Conservation (phyloP, 768 basidiomycete genomes). For the Suillus ampliporus region DNA sequence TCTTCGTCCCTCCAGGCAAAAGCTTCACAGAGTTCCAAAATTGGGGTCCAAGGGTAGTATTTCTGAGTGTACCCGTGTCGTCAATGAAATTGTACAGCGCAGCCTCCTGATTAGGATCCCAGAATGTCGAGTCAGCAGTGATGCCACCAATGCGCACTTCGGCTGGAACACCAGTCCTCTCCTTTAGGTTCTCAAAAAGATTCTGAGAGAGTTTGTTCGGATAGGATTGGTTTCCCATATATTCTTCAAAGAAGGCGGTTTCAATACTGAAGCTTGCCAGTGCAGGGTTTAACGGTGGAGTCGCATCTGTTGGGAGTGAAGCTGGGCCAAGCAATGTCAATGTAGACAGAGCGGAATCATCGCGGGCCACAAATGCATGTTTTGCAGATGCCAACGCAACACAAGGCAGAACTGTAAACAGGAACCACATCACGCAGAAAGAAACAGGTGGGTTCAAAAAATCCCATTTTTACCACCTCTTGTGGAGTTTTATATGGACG, state of each 20-base stretch:
- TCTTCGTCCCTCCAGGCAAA: slow-evolving; percentile 52
- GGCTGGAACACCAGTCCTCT: slow-evolving; percentile 49
- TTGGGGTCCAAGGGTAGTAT: slow-evolving; percentile 56
- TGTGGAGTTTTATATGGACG: not conserved
- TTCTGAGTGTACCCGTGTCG: slow-evolving; percentile 47
- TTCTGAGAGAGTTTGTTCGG: slow-evolving; percentile 51
- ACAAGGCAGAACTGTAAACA: slow-evolving; percentile 3
- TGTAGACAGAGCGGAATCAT: slow-evolving; percentile 12
- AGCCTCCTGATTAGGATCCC: slow-evolving; percentile 45
- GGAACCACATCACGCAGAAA: slow-evolving; percentile 17
- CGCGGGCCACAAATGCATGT: slow-evolving; percentile 16
- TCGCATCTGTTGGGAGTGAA: slow-evolving; percentile 49
- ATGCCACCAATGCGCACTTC: slow-evolving; percentile 59
- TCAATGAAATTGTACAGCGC: slow-evolving; percentile 48
- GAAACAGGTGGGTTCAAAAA: not conserved
- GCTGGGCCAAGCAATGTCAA: slow-evolving; percentile 48
- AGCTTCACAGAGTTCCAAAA: slow-evolving; percentile 53
- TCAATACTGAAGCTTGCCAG: slow-evolving; percentile 61
- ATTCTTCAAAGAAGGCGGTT: slow-evolving; percentile 58
- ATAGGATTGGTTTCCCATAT: slow-evolving; percentile 49
- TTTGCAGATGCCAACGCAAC: slow-evolving; percentile 16
- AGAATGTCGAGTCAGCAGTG: slow-evolving; percentile 58
- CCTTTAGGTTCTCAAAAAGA: slow-evolving; percentile 50
- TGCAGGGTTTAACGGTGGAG: slow-evolving; percentile 47
- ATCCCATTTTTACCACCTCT: not conserved